A percentile compares a stretch with the other conserved stretches of the same genome.
phyloP scores from a whole-genome alignment of 768 basidiomycete species.

The Myochromella boudieri region DNA sequence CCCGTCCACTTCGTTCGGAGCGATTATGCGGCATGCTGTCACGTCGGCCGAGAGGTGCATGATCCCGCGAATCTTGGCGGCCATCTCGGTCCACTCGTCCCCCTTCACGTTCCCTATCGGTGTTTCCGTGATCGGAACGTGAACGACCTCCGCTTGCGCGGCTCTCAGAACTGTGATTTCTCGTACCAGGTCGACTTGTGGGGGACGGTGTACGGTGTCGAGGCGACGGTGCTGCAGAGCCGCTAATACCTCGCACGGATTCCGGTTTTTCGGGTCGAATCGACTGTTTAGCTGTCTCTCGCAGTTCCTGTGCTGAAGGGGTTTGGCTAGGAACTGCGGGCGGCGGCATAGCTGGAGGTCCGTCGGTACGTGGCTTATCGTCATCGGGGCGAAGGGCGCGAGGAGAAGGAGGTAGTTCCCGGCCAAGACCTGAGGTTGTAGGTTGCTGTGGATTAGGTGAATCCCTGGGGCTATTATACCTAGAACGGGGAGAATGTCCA shows the following conservation, averaged over 20 bases:
- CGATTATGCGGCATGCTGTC: slow-evolving; percentile 55
- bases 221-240: slow-evolving; percentile 57
- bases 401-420: slow-evolving; percentile 37
- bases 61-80: slow-evolving; percentile 45
- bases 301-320: slow-evolving; percentile 71
- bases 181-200: slow-evolving; percentile 61
- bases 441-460: slow-evolving; percentile 17
- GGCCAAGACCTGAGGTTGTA: slow-evolving; percentile 19
- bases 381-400: slow-evolving; percentile 38
- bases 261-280: slow-evolving; percentile 49
- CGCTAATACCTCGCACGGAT: slow-evolving; percentile 46
- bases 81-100: slow-evolving; percentile 52
- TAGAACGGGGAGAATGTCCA: slow-evolving; percentile 20
- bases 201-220: slow-evolving; percentile 69
- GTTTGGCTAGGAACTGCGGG: slow-evolving; percentile 80
- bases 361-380: slow-evolving; percentile 37
- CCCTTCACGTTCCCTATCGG: slow-evolving; percentile 51
- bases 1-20: slow-evolving; percentile 45
- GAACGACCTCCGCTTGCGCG: slow-evolving; percentile 66
- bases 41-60: slow-evolving; percentile 38
- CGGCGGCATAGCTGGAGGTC: slow-evolving; percentile 67
- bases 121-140: slow-evolving; percentile 52
- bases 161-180: slow-evolving; percentile 72
- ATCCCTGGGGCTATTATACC: slow-evolving; percentile 27
- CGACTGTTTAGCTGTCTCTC: slow-evolving; percentile 76